These are phyloP conservation scores for Tuber aestivum DNA, from an alignment of 495 filamentous ascomycete species.

Conservation along the genomic window DNA sequence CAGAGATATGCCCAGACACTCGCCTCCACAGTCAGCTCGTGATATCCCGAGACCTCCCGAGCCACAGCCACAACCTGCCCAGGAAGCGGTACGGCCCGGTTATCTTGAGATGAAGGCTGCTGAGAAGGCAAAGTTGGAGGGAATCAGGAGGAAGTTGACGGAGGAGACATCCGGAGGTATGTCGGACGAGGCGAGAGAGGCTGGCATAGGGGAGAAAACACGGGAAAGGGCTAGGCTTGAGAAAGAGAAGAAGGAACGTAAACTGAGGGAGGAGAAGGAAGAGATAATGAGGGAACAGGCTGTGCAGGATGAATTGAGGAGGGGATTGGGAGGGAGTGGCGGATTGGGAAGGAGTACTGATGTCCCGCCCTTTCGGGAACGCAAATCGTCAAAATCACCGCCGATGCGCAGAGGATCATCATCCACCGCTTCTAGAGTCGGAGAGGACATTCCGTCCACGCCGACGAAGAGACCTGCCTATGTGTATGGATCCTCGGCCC, in stretches of 20 bases:
- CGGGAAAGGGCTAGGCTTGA: slow-evolving; percentile 23
- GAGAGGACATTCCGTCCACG: slow-evolving; percentile 28
- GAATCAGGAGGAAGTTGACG: slow-evolving; percentile 25
- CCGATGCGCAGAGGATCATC: slow-evolving; percentile 31
- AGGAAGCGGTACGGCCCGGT: slow-evolving; percentile 29
- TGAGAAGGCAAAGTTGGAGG: slow-evolving; percentile 33
- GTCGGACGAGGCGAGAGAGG: slow-evolving; percentile 10
- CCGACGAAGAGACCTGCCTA: slow-evolving; percentile 19
- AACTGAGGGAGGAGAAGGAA: slow-evolving; percentile 12
- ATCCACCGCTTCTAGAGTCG: slow-evolving; percentile 30
- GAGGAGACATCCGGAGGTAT: slow-evolving; percentile 20
- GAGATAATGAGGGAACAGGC: neutral
- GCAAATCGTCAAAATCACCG: slow-evolving; percentile 33
- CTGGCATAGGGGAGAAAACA: slow-evolving; percentile 13
- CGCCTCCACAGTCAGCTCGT: slow-evolving; percentile 8
- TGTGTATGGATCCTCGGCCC: slow-evolving; percentile 28
- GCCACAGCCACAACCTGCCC: slow-evolving; percentile 5
- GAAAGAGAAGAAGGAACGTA: slow-evolving; percentile 14
- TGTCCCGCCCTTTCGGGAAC: slow-evolving; percentile 27
- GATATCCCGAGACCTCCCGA: slow-evolving; percentile 26
- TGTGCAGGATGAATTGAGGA: slow-evolving; percentile 6
- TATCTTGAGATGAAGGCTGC: slow-evolving; percentile 33
- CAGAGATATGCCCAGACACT: slow-evolving; percentile 6
- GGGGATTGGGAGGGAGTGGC: slow-evolving; percentile 19
- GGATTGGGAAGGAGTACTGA: slow-evolving; percentile 30